Evolutionary conservation across 345 rosid species (phyloP).

Genomic region (Eucalyptus erythrocorys): DNA sequence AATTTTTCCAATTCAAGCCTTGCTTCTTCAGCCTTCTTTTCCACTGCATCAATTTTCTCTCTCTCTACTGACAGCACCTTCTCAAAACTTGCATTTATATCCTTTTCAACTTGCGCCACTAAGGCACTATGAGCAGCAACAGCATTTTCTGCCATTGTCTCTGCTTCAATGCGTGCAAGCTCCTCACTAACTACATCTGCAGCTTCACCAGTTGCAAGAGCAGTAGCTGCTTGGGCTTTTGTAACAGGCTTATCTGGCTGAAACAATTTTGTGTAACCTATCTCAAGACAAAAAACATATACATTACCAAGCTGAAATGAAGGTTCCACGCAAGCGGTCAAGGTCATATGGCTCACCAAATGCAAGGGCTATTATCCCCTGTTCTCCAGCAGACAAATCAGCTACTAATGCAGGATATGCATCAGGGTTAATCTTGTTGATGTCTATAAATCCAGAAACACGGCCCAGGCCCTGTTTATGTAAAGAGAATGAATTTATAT

Average conservation of each 20-base stretch:
- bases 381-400: slow-evolving; percentile 77
- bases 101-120: slow-evolving; percentile 80
- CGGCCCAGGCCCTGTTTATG: slow-evolving; percentile 39
- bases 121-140: slow-evolving; percentile 68
- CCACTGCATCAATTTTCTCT: slow-evolving; percentile 57
- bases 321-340: neutral
- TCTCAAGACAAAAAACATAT: neutral
- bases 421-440: slow-evolving; percentile 68
- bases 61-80: slow-evolving; percentile 61
- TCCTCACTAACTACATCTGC: slow-evolving; percentile 72
- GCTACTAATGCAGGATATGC: slow-evolving; percentile 94
- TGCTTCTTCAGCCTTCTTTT: slow-evolving; percentile 83
- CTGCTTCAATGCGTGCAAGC: slow-evolving; percentile 89
- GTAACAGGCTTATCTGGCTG: slow-evolving; percentile 93
- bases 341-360: slow-evolving; percentile 54
- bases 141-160: slow-evolving; percentile 78
- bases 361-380: slow-evolving; percentile 77
- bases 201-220: slow-evolving; percentile 83
- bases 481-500: neutral
- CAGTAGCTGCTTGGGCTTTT: slow-evolving; percentile 90
- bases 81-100: slow-evolving; percentile 65
- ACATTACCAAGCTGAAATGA: neutral
- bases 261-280: slow-evolving; percentile 85
- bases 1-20: slow-evolving; percentile 49
- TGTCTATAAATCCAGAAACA: slow-evolving; percentile 78